Evolutionary conservation across 257 asterid genomes (phyloP), one percentile per base, ranked within the genome.

Genomic region (Knoxia roxburghii): DNA sequence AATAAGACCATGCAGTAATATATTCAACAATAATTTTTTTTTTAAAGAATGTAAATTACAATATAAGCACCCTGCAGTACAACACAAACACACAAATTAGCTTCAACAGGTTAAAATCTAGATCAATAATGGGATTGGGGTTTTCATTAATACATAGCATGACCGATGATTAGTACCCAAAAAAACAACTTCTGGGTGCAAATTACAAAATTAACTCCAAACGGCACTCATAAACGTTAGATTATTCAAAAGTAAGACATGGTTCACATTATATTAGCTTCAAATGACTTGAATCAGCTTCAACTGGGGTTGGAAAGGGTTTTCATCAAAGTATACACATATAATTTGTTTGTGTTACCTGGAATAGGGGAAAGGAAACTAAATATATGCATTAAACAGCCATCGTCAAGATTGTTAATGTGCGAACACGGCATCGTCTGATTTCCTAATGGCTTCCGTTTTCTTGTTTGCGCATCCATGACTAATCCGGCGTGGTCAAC

Each of bases 321-420:
- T 49, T 41, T 26, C 46, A 27, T 52, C 39, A 54, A 49, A 58
- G 7, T 26, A 29, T 9, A 26, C 0, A 17, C 3, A 70, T 61
- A 39, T 37, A 23, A 1, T n/a, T n/a, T 7, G 11, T 0, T 26
- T 8, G 27, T 46, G 48, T 37, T 77, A 89, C 98, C 98, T 83
- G 97, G 98, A 41, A 89, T 83, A 18, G 98, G 98, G 61, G 89
- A 77, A 65, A 93, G 93, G 87, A 87, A 93, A 82, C 91, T 85
- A 77, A 93, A 86, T 77, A 93, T 88, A 49, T 82, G 95, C 98
- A 93, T 93, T 24, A 93, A 89, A 54, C 98, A 93, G 71, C 98
- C 97, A 79, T 93, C 98, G 46, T 93, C 98, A 9, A 93, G 88
- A 68, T 79, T 73, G 73, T 93, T 88, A 37, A 93, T 77, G 39